Evolutionary conservation across 495 filamentous ascomycete species (phyloP).

Genomic region (Trichoderma parareesei): DNA sequence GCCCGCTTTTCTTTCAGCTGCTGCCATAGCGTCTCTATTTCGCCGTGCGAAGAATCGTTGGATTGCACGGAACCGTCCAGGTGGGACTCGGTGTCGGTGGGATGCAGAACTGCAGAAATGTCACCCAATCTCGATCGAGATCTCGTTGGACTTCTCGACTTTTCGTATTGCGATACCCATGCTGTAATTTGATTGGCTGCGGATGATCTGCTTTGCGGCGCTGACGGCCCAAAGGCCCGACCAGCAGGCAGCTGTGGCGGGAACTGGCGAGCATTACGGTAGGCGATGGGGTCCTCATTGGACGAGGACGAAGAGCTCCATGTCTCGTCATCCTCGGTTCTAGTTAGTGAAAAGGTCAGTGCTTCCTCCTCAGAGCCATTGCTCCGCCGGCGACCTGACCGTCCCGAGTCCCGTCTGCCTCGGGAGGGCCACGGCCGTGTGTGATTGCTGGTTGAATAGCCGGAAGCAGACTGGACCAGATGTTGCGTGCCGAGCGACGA

Average conservation of each 20-base stretch:
- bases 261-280: constrained; percentile 6
- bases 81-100: constrained; percentile 12
- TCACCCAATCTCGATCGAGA: constrained; percentile 2
- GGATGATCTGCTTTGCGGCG: not conserved
- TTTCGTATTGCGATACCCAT: constrained; percentile 5
- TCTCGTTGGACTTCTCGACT: not conserved
- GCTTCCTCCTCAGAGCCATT: not conserved
- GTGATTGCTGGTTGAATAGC: not conserved
- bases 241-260: constrained; percentile 7
- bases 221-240: not conserved
- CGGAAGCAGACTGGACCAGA: not conserved
- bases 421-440: not conserved
- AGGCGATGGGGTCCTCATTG: constrained; percentile 2
- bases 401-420: not conserved
- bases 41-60: not conserved
- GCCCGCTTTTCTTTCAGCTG: constrained; percentile 17
- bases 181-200: constrained; percentile 6
- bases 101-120: constrained; percentile 3
- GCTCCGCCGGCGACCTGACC: not conserved
- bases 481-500: not conserved
- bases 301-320: constrained; percentile 3
- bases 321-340: not conserved
- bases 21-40: constrained; percentile 14
- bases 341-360: not conserved
- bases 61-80: constrained; percentile 12